Evolutionary conservation across 2,329 filamentous ascomycete genomes (phyloP), one percentile per base, ranked within the genome.

Genomic region (Neonectria magnoliae): DNA sequence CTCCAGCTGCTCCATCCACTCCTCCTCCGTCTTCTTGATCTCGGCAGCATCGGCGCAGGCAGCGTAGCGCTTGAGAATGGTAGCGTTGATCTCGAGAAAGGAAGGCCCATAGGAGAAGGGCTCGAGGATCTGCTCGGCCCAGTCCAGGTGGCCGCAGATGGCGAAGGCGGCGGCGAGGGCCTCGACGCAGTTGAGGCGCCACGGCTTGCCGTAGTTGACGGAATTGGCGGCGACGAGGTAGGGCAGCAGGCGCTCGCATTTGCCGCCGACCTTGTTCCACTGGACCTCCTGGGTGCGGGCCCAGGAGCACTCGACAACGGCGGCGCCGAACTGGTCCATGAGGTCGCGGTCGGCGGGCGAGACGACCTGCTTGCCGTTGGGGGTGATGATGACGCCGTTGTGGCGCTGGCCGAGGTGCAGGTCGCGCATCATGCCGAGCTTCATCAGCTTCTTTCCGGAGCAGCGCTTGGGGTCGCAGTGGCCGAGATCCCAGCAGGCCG

Each of bases 391-490:
- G 68, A 99, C 92, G 63, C 96, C 96, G 38, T 90, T 88, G 78
- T 96, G 94, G 72, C 95, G 94, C 80, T 98, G 94, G 57, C 96
- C 96, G 60, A 98, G 85, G 74, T 95, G 90, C 58, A 99, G 86
- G 75, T 97, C 93, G 71, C 96, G 91, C 93, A 99, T 98, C 75
- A 98, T 84, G 3, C 95, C 95, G 60, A 97, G 87, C 68, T 91
- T 90, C 87, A 99, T 97, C 36, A 99, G 87, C 68, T 93, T 90
- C 83, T 99, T 99, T 33, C 96, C 96, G 0, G 94, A 98, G 81
- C 96, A 99, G 72, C 95, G 87, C 80, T 98, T 98, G 9, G 95
- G 93, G 76, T 99, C 96, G 83, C 96, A 99, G 82, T 99, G 96
- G 67, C 94, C 95, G 36, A 99, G 86, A 76, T 99, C 96, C 96